Evolutionary conservation across 2,329 filamentous ascomycete genomes (phyloP), one percentile per base, ranked within the genome.

Genomic region (Leptographium galeiforme): DNA sequence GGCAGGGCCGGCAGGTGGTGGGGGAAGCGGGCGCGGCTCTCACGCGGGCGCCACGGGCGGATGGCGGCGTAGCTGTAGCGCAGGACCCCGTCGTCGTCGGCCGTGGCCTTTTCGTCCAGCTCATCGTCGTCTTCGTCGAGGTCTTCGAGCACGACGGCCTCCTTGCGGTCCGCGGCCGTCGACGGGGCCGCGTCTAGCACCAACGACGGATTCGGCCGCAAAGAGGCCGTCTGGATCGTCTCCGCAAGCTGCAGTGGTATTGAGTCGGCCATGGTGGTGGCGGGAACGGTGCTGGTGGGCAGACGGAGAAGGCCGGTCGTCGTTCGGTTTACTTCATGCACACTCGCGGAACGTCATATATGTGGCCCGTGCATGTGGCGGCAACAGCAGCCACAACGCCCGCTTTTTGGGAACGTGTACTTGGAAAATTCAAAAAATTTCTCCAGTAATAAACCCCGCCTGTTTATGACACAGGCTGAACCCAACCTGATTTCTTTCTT

Each of bases 171-270:
- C 51, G 84, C 80, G 51, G 85, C 76, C 19, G 89, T 91, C 40
- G 86, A 81, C 11, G 89, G 89, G 65, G 90, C 90, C 63, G 88
- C 64, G 70, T 95, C 89, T 71, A 87, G 85, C 49, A 65, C 67
- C 6, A 83, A 76, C 41, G 86, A 87, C 0, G 89, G 89, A 51
- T 81, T 64, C 48, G 72, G 77, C 57, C 87, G 84, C 69, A 95
- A 84, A 63, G 85, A 86, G 38, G 82, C 86, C 16, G 85, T 82
- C 67, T 96, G 90, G 59, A 95, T 72, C 38, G 85, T 85, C 62
- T 87, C 86, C 47, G 87, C 86, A 54, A 91, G 70, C 64, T 93
- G 81, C 30, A 81, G 68, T 32, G 81, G 75, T 18, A 79, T 67
- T n/a, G 77, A 75, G 33, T 70, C 69, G 38, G 75, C 66, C 77